Evolutionary conservation across 768 basidiomycete genomes (phyloP), one percentile per base, ranked within the genome.

Genomic region (Cyclocybe aegerita): DNA sequence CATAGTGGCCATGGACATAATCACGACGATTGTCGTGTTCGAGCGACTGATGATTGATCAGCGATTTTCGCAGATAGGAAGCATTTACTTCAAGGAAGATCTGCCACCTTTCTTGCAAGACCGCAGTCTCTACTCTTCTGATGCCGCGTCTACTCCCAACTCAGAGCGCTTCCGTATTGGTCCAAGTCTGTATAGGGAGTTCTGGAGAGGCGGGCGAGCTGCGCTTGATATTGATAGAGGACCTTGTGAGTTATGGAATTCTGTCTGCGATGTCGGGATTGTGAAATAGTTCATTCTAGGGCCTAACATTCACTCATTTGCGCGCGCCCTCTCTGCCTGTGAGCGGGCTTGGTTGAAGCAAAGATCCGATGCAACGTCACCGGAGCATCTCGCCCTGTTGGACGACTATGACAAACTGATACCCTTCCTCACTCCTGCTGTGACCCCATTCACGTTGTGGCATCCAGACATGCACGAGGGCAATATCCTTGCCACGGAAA

Each of bases 31-130:
- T 33, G 38, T 65, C 32, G 53, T 54, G 9, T 50, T 68, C 6
- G 63, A 65, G 46, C 49, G 48, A 33, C 50, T 41, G 14, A 55
- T 70, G 29, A 29, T 50, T 32, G 43, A 16, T 9, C 38, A 53
- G 32, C 44, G 30, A 11, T 70, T 72, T 49, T 57, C 67, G 11
- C 61, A 59, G 15, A 60, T 65, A 11, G 70, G 69, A 31, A 71
- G 68, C 45, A 50, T 72, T 39, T 71, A 70, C 49, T 72, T 63
- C 59, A 68, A 63, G 49, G 55, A 65, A 17, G 68, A 70, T 39
- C 56, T 64, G 4, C 32, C 44, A 29, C 30, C 48, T 7, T 52
- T 50, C 10, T 40, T 60, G n/a, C 59, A 48, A 37, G 34, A 32
- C 3, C 23, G 23, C 17, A 37, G 44, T 30, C 52, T 56, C 34